phyloP scores from a whole-genome alignment of 495 filamentous ascomycete species.

The Neurospora sublineolata region DNA sequence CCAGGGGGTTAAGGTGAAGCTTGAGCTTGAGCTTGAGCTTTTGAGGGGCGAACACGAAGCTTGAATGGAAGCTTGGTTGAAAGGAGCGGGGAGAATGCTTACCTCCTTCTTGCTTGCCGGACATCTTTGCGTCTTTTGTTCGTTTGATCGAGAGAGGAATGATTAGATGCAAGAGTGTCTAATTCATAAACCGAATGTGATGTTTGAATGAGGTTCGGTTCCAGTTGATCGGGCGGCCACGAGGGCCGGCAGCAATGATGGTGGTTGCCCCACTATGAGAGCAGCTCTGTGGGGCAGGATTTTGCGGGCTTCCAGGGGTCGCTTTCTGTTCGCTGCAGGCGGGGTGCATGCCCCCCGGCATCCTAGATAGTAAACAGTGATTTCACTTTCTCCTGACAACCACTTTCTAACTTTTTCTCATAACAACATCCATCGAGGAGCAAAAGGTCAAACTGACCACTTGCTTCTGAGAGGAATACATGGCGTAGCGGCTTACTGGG shows the following conservation, averaged over 20 bases:
- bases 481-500: neutral
- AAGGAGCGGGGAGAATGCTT: neutral
- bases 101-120: neutral
- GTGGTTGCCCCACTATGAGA: neutral
- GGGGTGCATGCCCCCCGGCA: neutral
- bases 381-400: neutral
- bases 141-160: neutral
- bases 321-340: neutral
- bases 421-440: neutral
- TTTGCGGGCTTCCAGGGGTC: neutral
- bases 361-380: neutral
- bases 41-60: neutral
- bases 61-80: neutral
- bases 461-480: neutral
- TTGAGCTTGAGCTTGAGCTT: neutral
- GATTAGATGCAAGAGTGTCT: neutral
- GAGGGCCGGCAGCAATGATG: neutral
- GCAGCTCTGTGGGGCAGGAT: neutral
- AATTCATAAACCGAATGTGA: neutral
- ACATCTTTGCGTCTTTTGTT: neutral
- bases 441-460: neutral
- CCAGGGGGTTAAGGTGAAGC: neutral
- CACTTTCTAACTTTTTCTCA: neutral
- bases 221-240: too few species aligned
- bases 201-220: neutral